Evolutionary conservation across 2,329 filamentous ascomycete genomes (phyloP).

Genomic region (Fusarium praegraminearum): DNA sequence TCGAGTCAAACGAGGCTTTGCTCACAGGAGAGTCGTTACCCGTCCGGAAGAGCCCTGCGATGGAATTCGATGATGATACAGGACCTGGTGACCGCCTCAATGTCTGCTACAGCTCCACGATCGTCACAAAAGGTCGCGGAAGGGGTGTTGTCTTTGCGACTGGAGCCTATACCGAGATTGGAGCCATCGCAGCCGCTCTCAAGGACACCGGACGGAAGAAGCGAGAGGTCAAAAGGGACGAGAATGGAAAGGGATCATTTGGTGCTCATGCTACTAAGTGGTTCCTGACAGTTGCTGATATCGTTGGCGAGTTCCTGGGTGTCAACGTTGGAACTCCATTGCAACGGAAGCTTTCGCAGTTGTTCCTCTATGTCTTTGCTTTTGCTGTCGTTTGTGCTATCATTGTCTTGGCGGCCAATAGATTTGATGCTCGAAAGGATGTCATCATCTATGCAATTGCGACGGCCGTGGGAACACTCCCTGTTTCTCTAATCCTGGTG

Average conservation of each 20-base stretch:
- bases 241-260: constrained; percentile 55
- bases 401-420: constrained; percentile 37
- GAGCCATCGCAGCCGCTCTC: constrained; percentile 67
- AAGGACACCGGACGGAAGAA: constrained; percentile 50
- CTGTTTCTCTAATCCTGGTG: constrained; percentile 61
- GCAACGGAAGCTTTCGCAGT: constrained; percentile 74
- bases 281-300: constrained; percentile 48
- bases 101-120: constrained; percentile 72
- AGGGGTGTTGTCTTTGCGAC: constrained; percentile 71
- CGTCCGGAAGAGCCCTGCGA: constrained; percentile 63
- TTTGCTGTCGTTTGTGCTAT: constrained; percentile 41
- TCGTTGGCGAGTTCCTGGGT: constrained; percentile 58
- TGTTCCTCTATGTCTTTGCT: constrained; percentile 68
- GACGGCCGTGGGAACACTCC: constrained; percentile 60
- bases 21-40: constrained; percentile 60
- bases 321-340: constrained; percentile 72
- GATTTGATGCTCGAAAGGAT: constrained; percentile 51
- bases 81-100: constrained; percentile 69
- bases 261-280: constrained; percentile 51
- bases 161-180: constrained; percentile 72
- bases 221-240: constrained; percentile 55
- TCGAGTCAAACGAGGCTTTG: constrained; percentile 33
- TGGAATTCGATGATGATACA: constrained; percentile 56
- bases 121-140: constrained; percentile 70
- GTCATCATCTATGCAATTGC: constrained; percentile 57